Evolutionary conservation across 129 eudicot genomes (phyloP).

Genomic region (Flaveria robusta): DNA sequence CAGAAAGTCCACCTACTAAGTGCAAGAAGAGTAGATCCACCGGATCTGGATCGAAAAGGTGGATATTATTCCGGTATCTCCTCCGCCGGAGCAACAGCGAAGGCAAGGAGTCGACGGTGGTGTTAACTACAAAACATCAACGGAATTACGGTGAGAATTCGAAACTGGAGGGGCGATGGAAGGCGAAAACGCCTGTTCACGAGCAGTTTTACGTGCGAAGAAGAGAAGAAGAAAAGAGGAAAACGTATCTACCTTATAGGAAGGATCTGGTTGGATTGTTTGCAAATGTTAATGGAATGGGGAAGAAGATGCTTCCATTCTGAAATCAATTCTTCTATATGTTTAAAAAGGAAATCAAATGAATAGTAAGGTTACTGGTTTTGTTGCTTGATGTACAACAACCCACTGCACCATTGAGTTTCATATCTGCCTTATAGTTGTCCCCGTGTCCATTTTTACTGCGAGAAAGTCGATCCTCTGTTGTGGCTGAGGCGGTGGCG

Average conservation of each 20-base stretch:
- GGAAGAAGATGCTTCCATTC: constrained; percentile 35
- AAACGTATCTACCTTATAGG: constrained; percentile 67
- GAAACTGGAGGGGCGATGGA: not conserved
- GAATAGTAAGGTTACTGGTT: too few species aligned
- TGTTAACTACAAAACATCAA: constrained; percentile 13
- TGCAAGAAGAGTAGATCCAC: constrained; percentile 70
- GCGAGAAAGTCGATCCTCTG: too few species aligned
- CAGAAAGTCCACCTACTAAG: constrained; percentile 42
- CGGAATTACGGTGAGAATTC: constrained; percentile 26
- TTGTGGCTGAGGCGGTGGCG: too few species aligned
- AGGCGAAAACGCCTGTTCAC: constrained; percentile 41
- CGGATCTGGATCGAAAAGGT: constrained; percentile 60
- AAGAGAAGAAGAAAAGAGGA: constrained; percentile 56
- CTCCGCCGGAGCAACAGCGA: constrained; percentile 66
- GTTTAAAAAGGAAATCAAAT: too few species aligned
- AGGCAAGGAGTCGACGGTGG: constrained; percentile 49
- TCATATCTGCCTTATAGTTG: too few species aligned
- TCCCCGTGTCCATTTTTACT: too few species aligned
- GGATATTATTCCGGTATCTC: constrained; percentile 51
- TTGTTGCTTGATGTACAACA: too few species aligned
- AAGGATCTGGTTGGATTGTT: constrained; percentile 65
- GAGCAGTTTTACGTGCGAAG: constrained; percentile 49
- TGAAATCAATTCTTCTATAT: not conserved
- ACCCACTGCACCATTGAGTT: too few species aligned
- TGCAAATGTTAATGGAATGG: constrained; percentile 41